Conservation (phyloP, 2,329 filamentous ascomycete genomes). For the Scorias spongiosa region DNA sequence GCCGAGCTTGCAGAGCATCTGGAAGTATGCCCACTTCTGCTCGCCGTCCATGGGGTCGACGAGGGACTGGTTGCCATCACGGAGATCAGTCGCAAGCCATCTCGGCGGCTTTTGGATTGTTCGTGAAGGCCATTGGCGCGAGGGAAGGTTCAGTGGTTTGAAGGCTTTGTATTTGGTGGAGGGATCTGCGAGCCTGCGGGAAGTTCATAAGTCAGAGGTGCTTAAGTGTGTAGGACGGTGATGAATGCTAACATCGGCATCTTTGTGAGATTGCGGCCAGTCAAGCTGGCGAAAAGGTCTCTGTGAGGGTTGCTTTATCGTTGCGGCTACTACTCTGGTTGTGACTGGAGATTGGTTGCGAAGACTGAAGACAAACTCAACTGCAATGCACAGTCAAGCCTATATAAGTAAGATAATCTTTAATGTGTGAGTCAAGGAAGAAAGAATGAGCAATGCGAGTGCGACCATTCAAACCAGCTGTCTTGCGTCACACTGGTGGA, state of each 20-base stretch:
- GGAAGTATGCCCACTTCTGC: constrained; percentile 90
- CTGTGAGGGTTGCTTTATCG: too few relatives aligned
- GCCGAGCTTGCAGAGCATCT: constrained; percentile 79
- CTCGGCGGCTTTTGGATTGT: constrained; percentile 70
- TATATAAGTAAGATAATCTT: too few relatives aligned
- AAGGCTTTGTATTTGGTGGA: constrained; percentile 64
- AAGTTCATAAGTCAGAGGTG: background rate
- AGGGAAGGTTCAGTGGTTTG: constrained; percentile 47
- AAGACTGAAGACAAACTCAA: background rate
- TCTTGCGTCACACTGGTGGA: too few relatives aligned
- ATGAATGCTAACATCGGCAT: constrained; percentile 2
- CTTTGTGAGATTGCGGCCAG: background rate
- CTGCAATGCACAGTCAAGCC: background rate
- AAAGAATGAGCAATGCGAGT: too few relatives aligned
- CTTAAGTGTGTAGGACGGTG: background rate
- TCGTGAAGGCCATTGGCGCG: constrained; percentile 73
- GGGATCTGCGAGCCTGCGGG: constrained; percentile 49
- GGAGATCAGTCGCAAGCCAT: constrained; percentile 77
- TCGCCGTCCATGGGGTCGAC: constrained; percentile 92
- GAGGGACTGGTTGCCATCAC: constrained; percentile 89
- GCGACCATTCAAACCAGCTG: too few relatives aligned
- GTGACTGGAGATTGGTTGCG: background rate
- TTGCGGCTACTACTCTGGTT: background rate
- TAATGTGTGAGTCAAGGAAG: too few relatives aligned
- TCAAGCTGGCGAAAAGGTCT: too few relatives aligned